Evolutionary conservation across 441 rosid genomes (phyloP).

Genomic region (Corymbia calophylla): DNA sequence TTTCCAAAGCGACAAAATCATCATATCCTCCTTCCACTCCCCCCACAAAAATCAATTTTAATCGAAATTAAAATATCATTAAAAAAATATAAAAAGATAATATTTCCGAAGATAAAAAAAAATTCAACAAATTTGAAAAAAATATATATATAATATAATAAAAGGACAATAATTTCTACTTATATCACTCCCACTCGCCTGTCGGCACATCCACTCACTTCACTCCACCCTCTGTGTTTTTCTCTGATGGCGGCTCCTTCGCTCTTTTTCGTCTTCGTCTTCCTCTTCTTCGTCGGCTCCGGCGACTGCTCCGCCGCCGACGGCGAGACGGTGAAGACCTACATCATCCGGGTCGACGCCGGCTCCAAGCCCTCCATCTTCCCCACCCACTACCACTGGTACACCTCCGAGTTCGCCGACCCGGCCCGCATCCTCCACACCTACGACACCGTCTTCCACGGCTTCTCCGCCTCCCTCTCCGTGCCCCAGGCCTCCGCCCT

Average conservation of each 20-base stretch:
- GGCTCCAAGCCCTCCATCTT: conserved; percentile 67
- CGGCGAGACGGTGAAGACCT: conserved; percentile 27
- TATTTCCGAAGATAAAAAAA: neutral
- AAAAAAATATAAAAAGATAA: neutral
- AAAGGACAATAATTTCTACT: neutral
- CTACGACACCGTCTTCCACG: conserved; percentile 85
- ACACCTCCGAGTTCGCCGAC: conserved; percentile 54
- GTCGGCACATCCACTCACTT: neutral
- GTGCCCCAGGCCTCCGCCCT: conserved; percentile 32
- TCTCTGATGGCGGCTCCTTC: conserved; percentile 10
- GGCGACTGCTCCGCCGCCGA: conserved; percentile 6
- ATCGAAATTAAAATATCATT: neutral
- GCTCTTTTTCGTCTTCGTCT: neutral
- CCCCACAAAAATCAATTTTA: neutral
- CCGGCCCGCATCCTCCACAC: conserved; percentile 56
- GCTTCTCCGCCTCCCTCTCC: conserved; percentile 59
- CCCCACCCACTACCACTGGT: conserved; percentile 83
- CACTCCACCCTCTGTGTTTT: neutral
- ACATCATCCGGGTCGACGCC: conserved; percentile 57
- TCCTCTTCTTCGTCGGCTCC: neutral
- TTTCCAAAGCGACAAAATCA: neutral
- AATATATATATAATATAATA: neutral
- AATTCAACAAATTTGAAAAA: neutral
- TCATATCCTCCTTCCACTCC: neutral
- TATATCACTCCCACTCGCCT: neutral